Percentiles rank a stretch among this genome's conserved stretches.
Conservation (phyloP, 495 filamentous ascomycete species). For the Aspergillus conjunctus region DNA sequence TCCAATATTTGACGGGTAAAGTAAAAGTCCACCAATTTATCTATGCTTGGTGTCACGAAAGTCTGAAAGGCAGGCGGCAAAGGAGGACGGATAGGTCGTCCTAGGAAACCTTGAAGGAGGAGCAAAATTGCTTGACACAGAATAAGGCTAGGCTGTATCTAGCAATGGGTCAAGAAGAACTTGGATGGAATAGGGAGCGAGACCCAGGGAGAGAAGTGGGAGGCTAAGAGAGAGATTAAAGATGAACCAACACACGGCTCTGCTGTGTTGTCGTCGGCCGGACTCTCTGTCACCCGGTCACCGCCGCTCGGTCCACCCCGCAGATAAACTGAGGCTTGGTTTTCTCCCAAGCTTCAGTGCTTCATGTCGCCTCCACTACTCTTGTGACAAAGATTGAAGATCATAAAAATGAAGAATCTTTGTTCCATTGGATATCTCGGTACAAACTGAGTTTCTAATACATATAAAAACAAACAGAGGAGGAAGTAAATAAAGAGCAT, state of each 20-base stretch:
- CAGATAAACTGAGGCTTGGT: conserved; percentile 1
- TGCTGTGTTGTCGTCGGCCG: conserved; percentile 32
- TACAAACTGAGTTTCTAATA: conserved; percentile 16
- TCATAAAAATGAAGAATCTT: background rate
- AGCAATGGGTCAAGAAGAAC: background rate
- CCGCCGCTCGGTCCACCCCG: conserved; percentile 30
- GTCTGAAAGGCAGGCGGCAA: background rate
- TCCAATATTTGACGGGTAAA: background rate
- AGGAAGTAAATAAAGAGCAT: conserved; percentile 15
- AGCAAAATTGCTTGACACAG: background rate
- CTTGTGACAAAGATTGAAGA: background rate
- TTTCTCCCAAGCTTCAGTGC: background rate
- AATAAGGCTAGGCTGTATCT: background rate
- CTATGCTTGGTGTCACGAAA: background rate
- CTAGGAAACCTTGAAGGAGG: background rate
- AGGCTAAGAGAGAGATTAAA: conserved; percentile 4
- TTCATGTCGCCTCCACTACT: background rate
- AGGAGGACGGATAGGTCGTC: background rate
- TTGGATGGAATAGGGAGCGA: background rate
- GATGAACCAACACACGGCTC: conserved; percentile 16
- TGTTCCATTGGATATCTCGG: conserved; percentile 26
- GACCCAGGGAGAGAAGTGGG: background rate
- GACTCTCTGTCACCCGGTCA: conserved; percentile 28
- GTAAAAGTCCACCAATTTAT: background rate
- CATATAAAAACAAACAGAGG: conserved; percentile 7